Evolutionary conservation across 768 basidiomycete species (phyloP), one percentile per base, ranked within the genome.

Genomic region (Pulveroboletus sp.): DNA sequence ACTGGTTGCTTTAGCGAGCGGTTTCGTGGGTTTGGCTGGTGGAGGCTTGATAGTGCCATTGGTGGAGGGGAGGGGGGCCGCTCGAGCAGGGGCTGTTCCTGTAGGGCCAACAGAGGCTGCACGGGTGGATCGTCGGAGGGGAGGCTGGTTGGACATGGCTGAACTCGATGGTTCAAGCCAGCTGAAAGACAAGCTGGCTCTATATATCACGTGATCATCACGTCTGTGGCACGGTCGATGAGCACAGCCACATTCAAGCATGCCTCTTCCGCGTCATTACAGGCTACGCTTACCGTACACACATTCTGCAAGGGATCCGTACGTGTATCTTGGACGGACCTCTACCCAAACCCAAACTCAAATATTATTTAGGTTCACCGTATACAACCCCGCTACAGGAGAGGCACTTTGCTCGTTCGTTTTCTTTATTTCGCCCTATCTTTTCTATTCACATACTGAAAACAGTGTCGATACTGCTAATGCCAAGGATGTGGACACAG

Each of bases 371-470:
- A 84, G 81, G 17, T 74, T 85, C 46, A 59, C 62, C 14, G 78
- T 90, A 8, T 61, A 62, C 39, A 88, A 89, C 64, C 88, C 89
- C 10, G 86, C 89, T 3, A 87, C 76, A 1, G 81, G 84, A 28
- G 70, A 83, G 47, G 60, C 70, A 11, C 61, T 89, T 31, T 80
- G 72, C 71, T 75, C 68, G 86, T 85, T 62, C 53, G 79, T 70
- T 15, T 70, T 13, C 62, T 85, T 32, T 79, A 71, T 69, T 71
- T 65, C 82, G 73, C 63, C 5, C 28, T 26, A 15, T 15, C 44
- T 11, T 35, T n/a, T 11, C 8, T 26, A 43, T 39, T 50, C 51
- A 47, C 41, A 7, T 13, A 13, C 30, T 32, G 13, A 5, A 39
- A 24, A 18, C 40, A 88, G 87, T 18, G 76, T 91, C 31, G 66